A percentile compares a stretch with the other conserved stretches of the same genome.
phyloP scores from a whole-genome alignment of 768 basidiomycete species.

The Lenzites betulinus region DNA sequence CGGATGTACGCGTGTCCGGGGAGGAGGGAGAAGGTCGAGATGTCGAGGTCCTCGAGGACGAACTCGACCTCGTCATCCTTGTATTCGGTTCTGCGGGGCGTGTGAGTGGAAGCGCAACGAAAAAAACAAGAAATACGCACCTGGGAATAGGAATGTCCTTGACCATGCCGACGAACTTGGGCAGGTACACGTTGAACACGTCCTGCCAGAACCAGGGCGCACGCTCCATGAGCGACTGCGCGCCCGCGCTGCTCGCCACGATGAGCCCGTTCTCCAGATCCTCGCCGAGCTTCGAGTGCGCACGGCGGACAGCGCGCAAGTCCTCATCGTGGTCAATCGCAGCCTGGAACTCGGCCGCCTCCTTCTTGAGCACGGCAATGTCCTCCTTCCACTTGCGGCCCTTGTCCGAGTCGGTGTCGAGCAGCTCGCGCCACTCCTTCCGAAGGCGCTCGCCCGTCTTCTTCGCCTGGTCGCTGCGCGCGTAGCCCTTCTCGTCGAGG shows the following conservation, averaged over 20 bases:
- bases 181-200: slow-evolving; percentile 77
- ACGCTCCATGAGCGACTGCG: slow-evolving; percentile 59
- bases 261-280: slow-evolving; percentile 52
- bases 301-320: slow-evolving; percentile 45
- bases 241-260: slow-evolving; percentile 40
- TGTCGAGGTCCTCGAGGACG: slow-evolving; percentile 72
- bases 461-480: slow-evolving; percentile 47
- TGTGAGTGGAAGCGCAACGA: background rate
- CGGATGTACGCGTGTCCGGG: slow-evolving; percentile 74
- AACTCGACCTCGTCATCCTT: slow-evolving; percentile 70
- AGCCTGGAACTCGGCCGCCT: slow-evolving; percentile 46
- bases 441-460: slow-evolving; percentile 47
- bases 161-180: slow-evolving; percentile 52
- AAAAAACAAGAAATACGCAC: slow-evolving; percentile 34
- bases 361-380: slow-evolving; percentile 46
- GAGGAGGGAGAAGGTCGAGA: slow-evolving; percentile 65
- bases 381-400: slow-evolving; percentile 54
- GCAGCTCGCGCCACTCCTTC: slow-evolving; percentile 50
- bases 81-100: slow-evolving; percentile 59
- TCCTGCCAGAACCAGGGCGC: slow-evolving; percentile 82
- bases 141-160: slow-evolving; percentile 71
- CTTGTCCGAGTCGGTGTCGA: slow-evolving; percentile 45
- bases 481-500: slow-evolving; percentile 54
- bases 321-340: slow-evolving; percentile 54
- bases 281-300: slow-evolving; percentile 48